phyloP scores from a whole-genome alignment of 2,329 filamentous ascomycete genomes.

The Fusarium concolor region DNA sequence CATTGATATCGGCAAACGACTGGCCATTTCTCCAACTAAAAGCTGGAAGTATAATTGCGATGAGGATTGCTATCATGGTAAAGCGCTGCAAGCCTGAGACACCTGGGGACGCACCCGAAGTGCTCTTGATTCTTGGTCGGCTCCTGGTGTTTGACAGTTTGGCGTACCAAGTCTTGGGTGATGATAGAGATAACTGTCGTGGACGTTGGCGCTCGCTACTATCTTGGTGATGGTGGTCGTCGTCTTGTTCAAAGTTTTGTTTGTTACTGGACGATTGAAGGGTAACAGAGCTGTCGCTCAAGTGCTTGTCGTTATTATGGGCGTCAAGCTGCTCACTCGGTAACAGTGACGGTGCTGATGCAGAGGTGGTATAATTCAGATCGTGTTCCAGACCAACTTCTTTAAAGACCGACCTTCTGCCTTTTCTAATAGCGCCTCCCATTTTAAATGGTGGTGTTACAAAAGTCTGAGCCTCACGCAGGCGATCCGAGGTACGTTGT shows the following conservation, averaged over 20 bases:
- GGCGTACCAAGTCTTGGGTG: constrained; percentile 56
- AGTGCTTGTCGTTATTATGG: constrained; percentile 48
- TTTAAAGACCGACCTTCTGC: constrained; percentile 64
- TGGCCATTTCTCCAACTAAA: constrained; percentile 56
- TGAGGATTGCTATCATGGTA: constrained; percentile 61
- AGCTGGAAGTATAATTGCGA: constrained; percentile 63
- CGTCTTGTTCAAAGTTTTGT: constrained; percentile 12
- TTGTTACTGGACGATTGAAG: constrained; percentile 10
- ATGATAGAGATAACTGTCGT: constrained; percentile 37
- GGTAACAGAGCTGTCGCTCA: constrained; percentile 46
- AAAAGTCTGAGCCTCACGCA: constrained; percentile 60
- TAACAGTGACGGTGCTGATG: constrained; percentile 20
- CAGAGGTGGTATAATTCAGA: constrained; percentile 38
- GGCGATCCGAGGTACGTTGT: constrained; percentile 61
- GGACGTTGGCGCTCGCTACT: constrained; percentile 14
- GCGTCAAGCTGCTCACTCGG: constrained; percentile 31
- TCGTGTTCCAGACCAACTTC: constrained; percentile 61
- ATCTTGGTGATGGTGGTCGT: constrained; percentile 13
- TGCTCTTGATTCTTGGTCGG: constrained; percentile 57
- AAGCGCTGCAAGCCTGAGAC: constrained; percentile 57
- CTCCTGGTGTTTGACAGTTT: constrained; percentile 54
- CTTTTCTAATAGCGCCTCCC: constrained; percentile 60
- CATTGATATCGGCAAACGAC: constrained; percentile 54
- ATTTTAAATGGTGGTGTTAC: constrained; percentile 55
- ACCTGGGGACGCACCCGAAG: constrained; percentile 57